Percentiles rank a stretch among this genome's conserved stretches.
phyloP scores from a whole-genome alignment of 768 basidiomycete genomes.

The Clitopilus passeckerianus region DNA sequence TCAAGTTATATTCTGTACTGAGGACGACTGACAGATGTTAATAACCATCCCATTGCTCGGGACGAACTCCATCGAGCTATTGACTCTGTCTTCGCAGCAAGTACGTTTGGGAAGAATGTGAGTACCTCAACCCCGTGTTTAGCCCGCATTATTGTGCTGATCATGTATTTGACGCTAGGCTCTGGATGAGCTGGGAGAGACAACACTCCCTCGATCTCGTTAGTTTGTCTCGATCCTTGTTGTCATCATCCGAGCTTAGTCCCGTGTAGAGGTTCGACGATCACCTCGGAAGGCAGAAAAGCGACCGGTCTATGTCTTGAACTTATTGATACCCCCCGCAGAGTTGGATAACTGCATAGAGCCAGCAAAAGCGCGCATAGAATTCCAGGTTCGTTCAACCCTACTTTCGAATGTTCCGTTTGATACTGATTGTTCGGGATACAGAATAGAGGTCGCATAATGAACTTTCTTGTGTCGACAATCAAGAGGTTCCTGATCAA shows the following conservation, averaged over 20 bases:
- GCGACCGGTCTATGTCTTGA: constrained; percentile 80
- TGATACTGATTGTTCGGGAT: constrained; percentile 3
- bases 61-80: constrained; percentile 69
- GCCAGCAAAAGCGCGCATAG: constrained; percentile 66
- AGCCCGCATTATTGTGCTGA: not conserved
- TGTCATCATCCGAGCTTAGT: not conserved
- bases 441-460: constrained; percentile 57
- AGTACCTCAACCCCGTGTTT: constrained; percentile 13
- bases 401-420: constrained; percentile 2
- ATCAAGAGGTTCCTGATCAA: constrained; percentile 13
- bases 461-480: constrained; percentile 47
- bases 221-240: constrained; percentile 3
- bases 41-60: constrained; percentile 60
- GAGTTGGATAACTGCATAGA: constrained; percentile 77
- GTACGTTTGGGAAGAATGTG: constrained; percentile 75
- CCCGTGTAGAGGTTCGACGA: constrained; percentile 32
- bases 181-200: constrained; percentile 60
- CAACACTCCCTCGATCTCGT: constrained; percentile 39
- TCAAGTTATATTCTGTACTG: not conserved
- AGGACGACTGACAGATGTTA: constrained; percentile 54
- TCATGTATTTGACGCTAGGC: constrained; percentile 38
- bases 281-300: constrained; percentile 79
- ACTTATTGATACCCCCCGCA: constrained; percentile 59
- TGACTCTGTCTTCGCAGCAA: constrained; percentile 59
- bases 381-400: constrained; percentile 51